phyloP scores from a whole-genome alignment of 2,329 filamentous ascomycete species.

The Orbilia blumenaviensis region DNA sequence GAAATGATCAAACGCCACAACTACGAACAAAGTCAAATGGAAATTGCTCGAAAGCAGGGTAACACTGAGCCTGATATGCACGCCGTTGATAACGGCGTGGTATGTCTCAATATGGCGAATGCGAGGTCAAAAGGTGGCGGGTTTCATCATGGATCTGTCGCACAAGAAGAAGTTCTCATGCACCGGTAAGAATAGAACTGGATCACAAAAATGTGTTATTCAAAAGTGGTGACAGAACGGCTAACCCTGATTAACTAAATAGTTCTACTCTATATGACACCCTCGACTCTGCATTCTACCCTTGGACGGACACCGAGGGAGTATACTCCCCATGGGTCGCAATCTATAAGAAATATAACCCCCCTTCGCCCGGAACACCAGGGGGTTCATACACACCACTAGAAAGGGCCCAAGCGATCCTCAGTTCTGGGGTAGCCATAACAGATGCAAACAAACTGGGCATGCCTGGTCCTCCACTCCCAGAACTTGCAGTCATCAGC shows the following conservation, averaged over 20 bases:
- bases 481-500: slow-evolving; percentile 70
- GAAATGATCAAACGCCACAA: slow-evolving; percentile 58
- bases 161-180: slow-evolving; percentile 76
- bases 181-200: slow-evolving; percentile 62
- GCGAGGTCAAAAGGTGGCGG: slow-evolving; percentile 69
- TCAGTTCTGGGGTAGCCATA: background rate
- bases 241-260: slow-evolving; percentile 58
- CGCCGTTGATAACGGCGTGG: slow-evolving; percentile 63
- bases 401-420: slow-evolving; percentile 56
- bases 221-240: slow-evolving; percentile 57
- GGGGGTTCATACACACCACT: slow-evolving; percentile 53
- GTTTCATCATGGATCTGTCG: slow-evolving; percentile 70
- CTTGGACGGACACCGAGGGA: slow-evolving; percentile 64
- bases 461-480: slow-evolving; percentile 59
- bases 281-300: slow-evolving; percentile 66
- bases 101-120: slow-evolving; percentile 74
- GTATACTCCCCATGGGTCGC: slow-evolving; percentile 71
- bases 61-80: slow-evolving; percentile 53
- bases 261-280: slow-evolving; percentile 64
- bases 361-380: background rate
- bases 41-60: slow-evolving; percentile 37
- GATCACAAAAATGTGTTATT: slow-evolving; percentile 59
- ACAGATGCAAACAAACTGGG: slow-evolving; percentile 46
- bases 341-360: slow-evolving; percentile 65
- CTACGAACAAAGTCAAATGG: slow-evolving; percentile 57